Percentiles rank a stretch among this genome's conserved stretches.
Conservation (phyloP, 1,139 yeast genomes). For the Williopsis jadinii region DNA sequence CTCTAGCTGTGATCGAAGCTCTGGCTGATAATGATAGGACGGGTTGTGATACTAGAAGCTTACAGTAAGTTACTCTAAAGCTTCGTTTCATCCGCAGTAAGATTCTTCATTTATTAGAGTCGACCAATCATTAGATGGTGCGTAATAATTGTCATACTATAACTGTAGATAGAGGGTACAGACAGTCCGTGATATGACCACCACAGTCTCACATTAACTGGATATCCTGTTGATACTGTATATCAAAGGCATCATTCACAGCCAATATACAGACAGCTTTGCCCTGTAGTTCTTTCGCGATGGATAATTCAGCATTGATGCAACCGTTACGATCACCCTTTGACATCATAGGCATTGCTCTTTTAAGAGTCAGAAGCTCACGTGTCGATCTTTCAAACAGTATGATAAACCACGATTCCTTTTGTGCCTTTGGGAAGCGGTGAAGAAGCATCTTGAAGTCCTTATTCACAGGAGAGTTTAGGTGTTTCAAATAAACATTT, state of each 20-base stretch:
- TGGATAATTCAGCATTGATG: slow-evolving; percentile 41
- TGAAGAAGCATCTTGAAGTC: slow-evolving; percentile 71
- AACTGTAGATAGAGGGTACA: no score
- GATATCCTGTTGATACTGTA: slow-evolving; percentile 29
- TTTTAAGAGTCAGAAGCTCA: slow-evolving; percentile 53
- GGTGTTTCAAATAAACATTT: slow-evolving; percentile 44
- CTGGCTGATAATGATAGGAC: no score
- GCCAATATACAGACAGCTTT: slow-evolving; percentile 37
- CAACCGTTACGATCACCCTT: slow-evolving; percentile 31
- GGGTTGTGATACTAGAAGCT: no score
- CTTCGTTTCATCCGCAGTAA: no score
- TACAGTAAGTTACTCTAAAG: no score
- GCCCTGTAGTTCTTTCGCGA: slow-evolving; percentile 46
- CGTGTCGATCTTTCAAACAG: slow-evolving; percentile 38
- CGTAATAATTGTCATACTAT: no score
- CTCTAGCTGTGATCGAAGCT: no score
- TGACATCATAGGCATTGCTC: slow-evolving; percentile 53
- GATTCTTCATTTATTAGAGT: no score
- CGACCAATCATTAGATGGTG: no score
- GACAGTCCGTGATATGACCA: no score
- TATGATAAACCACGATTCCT: slow-evolving; percentile 89
- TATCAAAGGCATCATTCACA: slow-evolving; percentile 63
- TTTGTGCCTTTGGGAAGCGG: slow-evolving; percentile 82
- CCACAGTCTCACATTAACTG: not conserved
- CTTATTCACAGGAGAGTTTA: slow-evolving; percentile 43